Evolutionary conservation across 352 stramenopile species (phyloP), one percentile per base, ranked within the genome.

Genomic region (Aphanomyces astaci): DNA sequence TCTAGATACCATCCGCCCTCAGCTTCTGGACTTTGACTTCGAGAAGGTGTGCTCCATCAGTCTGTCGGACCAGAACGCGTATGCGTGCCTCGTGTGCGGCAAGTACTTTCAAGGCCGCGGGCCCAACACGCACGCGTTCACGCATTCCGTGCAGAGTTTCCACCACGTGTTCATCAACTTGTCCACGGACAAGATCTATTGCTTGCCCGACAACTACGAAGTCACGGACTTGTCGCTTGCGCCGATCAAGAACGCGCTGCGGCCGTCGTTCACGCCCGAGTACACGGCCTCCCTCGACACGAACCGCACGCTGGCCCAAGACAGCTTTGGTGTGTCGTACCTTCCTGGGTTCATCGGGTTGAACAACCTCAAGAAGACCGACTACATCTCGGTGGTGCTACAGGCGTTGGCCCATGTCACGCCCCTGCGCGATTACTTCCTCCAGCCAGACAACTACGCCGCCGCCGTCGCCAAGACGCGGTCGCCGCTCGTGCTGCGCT

Each of bases 101-200:
- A 98, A 98, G 73, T 99, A 98, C 79, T 99, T 99, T 74, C 91
- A 98, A 46, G 97, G 97, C 33, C 79, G 88, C 53, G 94, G 95
- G 59, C 79, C 83, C 71, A 87, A 82, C 40, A 99, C 92, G 17
- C 88, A 94, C 65, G 97, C 97, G 2, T 99, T 98, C 78, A 98
- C 88, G 36, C 97, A 99, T 77, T 94, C 87, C 43, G 88, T 99
- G 57, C 88, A 99, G 74, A 89, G 86, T 66, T 87, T 85, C 63
- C 97, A 99, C 76, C 96, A 96, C 81, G 96, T 99, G 13, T 99
- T 98, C 74, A 95, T 99, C 49, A 98, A 99, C 76, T 76, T 99
- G 9, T 78, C 91, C 64, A 93, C 86, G n/a, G 91, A 93, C 45
- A 89, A 81, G 22, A 98, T 98, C 75, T 98, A 98, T 77, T 99